Conservation (phyloP, 176 grass and related monocot genomes). For the Carex scoparia region DNA sequence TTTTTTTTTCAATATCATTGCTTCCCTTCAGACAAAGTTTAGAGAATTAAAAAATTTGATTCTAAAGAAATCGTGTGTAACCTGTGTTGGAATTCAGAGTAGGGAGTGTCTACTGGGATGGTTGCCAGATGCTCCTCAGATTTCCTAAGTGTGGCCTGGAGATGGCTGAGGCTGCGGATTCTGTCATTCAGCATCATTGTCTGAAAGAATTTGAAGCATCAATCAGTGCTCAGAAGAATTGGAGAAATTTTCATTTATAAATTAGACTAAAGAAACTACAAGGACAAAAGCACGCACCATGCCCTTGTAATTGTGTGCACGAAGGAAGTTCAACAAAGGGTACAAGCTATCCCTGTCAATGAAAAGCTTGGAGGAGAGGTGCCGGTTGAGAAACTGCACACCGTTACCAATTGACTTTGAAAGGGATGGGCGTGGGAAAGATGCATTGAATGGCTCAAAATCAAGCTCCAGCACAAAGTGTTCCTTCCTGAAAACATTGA, state of each 20-base stretch:
- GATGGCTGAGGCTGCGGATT: constrained; percentile 79
- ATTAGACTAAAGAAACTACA: neutral
- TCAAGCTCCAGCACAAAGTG: constrained; percentile 89
- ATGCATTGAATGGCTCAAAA: constrained; percentile 97
- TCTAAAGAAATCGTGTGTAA: constrained; percentile 19
- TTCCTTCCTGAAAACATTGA: constrained; percentile 29
- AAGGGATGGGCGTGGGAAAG: constrained; percentile 84
- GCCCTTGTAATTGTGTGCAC: constrained; percentile 93
- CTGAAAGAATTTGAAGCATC: constrained; percentile 32
- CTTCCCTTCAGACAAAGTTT: too few species aligned
- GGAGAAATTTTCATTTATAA: neutral
- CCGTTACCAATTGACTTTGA: constrained; percentile 97
- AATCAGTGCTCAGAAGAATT: neutral
- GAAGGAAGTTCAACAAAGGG: constrained; percentile 93
- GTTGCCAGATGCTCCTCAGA: constrained; percentile 74
- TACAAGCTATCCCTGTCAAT: constrained; percentile 95
- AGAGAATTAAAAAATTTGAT: neutral
- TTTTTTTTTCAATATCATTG: neutral
- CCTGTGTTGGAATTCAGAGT: constrained; percentile 91
- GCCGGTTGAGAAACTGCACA: constrained; percentile 99
- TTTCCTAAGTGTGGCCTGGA: constrained; percentile 82
- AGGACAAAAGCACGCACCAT: constrained; percentile 49
- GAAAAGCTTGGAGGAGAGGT: constrained; percentile 96
- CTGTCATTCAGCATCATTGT: constrained; percentile 99
- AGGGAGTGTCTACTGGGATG: constrained; percentile 59